Conservation (phyloP, 225 moss, liverwort and hornwort genomes). For the Asterella californica region DNA sequence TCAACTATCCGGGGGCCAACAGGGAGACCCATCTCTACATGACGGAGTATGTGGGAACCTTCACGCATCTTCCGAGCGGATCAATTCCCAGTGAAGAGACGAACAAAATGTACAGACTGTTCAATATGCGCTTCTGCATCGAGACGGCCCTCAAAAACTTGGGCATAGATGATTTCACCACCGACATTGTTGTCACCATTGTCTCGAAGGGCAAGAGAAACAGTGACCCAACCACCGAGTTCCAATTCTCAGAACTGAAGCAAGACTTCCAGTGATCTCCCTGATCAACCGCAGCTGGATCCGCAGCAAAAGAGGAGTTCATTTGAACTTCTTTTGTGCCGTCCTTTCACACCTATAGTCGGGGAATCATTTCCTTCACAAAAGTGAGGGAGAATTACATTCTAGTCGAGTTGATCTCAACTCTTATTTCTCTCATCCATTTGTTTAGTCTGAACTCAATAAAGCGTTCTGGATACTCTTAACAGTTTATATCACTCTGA, state of each 20-base stretch:
- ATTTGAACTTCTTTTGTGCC: too few species aligned
- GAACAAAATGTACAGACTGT: neutral
- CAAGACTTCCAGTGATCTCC: neutral
- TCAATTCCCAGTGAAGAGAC: neutral
- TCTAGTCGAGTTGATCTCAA: too few species aligned
- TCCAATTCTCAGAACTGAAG: neutral
- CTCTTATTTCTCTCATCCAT: too few species aligned
- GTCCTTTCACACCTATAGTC: too few species aligned
- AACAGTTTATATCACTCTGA: too few species aligned
- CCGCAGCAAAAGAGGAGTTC: too few species aligned
- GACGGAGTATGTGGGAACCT: neutral
- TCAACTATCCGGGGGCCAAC: slow-evolving; percentile 41
- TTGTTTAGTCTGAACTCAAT: too few species aligned
- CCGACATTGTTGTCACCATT: neutral
- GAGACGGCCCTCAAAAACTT: neutral
- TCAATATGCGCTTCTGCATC: neutral
- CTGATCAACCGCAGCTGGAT: too few species aligned
- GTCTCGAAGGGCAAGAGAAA: neutral
- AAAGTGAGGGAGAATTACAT: too few species aligned
- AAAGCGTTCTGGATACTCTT: too few species aligned
- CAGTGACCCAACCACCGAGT: neutral
- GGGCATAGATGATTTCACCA: neutral
- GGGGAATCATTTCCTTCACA: too few species aligned
- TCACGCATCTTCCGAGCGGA: neutral
- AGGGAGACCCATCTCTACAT: slow-evolving; percentile 9